phyloP scores from a whole-genome alignment of 1,139 yeast species.

The Pneumocystis wakefieldiae region DNA sequence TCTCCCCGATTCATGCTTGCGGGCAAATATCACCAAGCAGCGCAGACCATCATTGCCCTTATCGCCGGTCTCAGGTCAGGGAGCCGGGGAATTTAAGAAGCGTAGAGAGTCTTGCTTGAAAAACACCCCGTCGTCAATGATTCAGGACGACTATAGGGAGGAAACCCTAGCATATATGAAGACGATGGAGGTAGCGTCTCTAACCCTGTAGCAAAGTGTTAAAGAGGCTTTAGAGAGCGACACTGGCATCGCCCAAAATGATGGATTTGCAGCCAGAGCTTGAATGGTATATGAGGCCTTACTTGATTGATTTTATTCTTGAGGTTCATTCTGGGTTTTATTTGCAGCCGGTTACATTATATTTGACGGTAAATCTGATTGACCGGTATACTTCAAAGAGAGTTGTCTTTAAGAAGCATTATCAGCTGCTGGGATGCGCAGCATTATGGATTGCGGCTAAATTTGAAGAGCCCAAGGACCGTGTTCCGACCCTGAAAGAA shows the following conservation, averaged over 20 bases:
- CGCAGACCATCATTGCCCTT: too few relatives aligned
- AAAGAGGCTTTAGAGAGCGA: constrained; percentile 19
- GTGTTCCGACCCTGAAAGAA: constrained; percentile 71
- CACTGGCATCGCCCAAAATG: constrained; percentile 41
- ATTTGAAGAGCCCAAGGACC: constrained; percentile 71
- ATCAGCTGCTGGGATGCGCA: constrained; percentile 83
- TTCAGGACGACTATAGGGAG: constrained; percentile 25
- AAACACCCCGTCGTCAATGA: constrained; percentile 5
- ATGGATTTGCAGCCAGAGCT: constrained; percentile 85
- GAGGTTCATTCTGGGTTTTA: constrained; percentile 69
- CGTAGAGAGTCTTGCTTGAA: too few relatives aligned
- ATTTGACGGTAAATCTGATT: constrained; percentile 62
- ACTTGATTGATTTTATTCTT: constrained; percentile 62
- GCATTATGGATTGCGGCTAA: constrained; percentile 93
- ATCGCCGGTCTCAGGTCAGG: too few relatives aligned
- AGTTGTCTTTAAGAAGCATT: constrained; percentile 81
- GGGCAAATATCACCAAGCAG: too few relatives aligned
- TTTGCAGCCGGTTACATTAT: constrained; percentile 64
- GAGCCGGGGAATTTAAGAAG: background rate
- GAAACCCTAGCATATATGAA: constrained; percentile 26
- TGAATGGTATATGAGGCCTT: constrained; percentile 87
- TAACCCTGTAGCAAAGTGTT: background rate
- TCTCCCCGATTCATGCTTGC: too few relatives aligned
- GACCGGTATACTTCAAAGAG: constrained; percentile 87
- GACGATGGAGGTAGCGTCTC: constrained; percentile 19